These are phyloP conservation scores for Tilletiopsis washingtonensis DNA, from an alignment of 1,284 basidiomycete genomes.

Conservation along the genomic window DNA sequence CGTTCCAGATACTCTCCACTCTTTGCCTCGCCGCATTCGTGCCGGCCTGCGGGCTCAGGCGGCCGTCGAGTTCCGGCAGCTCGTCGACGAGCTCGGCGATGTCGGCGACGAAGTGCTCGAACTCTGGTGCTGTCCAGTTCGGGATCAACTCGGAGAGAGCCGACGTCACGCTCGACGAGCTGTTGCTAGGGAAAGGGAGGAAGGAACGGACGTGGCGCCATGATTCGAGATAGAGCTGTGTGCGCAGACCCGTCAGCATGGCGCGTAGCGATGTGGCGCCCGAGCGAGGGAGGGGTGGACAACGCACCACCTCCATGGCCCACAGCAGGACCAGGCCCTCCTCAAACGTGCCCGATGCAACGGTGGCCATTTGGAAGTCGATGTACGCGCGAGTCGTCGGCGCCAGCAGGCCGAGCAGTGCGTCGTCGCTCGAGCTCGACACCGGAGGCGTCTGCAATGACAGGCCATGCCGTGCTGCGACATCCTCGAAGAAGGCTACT, in stretches of 20 bases:
- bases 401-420: not conserved
- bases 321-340: conserved; percentile 65
- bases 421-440: not conserved
- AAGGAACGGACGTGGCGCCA: conserved; percentile 54
- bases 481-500: conserved; percentile 58
- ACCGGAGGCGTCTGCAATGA: too few species aligned
- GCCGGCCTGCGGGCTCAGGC: not conserved
- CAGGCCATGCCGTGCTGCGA: conserved; percentile 48
- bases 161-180: not conserved
- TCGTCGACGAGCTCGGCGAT: conserved; percentile 56
- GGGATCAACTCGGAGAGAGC: conserved; percentile 6
- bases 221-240: conserved; percentile 57
- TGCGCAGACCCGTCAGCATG: conserved; percentile 11
- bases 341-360: conserved; percentile 53
- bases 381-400: conserved; percentile 61
- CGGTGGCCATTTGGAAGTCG: conserved; percentile 60
- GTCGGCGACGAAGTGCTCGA: conserved; percentile 57
- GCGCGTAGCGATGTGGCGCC: too few species aligned
- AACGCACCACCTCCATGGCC: conserved; percentile 66
- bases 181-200: not conserved
- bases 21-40: too few species aligned
- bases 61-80: conserved; percentile 2
- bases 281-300: too few species aligned
- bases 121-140: conserved; percentile 63
- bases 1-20: not conserved